Percentiles rank a stretch among this genome's conserved stretches.
phyloP scores from a whole-genome alignment of 495 filamentous ascomycete species.

The Lophiotrema nucula region DNA sequence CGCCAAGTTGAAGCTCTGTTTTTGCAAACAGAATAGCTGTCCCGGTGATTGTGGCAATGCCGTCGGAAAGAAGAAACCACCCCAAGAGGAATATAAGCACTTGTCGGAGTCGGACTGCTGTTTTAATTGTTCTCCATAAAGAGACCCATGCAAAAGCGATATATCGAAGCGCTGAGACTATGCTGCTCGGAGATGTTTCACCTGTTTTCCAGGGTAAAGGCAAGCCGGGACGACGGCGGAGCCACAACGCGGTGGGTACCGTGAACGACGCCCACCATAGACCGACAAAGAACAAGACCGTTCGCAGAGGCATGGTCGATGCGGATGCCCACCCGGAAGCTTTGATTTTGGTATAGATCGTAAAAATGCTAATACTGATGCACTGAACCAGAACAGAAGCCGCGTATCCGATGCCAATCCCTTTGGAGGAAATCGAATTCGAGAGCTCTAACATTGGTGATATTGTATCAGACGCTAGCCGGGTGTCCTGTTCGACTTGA shows the following conservation, averaged over 20 bases:
- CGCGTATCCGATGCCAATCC: slow-evolving; percentile 46
- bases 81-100: no score
- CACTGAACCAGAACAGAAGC: slow-evolving; percentile 43
- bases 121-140: no score
- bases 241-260: slow-evolving; percentile 89
- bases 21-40: slow-evolving; percentile 96
- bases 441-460: slow-evolving; percentile 43
- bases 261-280: slow-evolving; percentile 94
- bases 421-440: slow-evolving; percentile 46
- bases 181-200: no score
- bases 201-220: slow-evolving; percentile 48
- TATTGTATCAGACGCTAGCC: slow-evolving; percentile 17
- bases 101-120: no score
- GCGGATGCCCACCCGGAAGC: no score
- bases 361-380: slow-evolving; percentile 38
- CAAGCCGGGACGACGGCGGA: slow-evolving; percentile 88
- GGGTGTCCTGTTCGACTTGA: no score
- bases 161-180: no score
- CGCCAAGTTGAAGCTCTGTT: slow-evolving; percentile 84
- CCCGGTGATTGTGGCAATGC: slow-evolving; percentile 90
- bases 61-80: slow-evolving; percentile 91
- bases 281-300: slow-evolving; percentile 84
- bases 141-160: no score
- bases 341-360: slow-evolving; percentile 18
- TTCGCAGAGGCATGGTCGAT: slow-evolving; percentile 50